Base-by-base conservation (phyloP, 768 basidiomycete species). In the Trametes elegans region DNA sequence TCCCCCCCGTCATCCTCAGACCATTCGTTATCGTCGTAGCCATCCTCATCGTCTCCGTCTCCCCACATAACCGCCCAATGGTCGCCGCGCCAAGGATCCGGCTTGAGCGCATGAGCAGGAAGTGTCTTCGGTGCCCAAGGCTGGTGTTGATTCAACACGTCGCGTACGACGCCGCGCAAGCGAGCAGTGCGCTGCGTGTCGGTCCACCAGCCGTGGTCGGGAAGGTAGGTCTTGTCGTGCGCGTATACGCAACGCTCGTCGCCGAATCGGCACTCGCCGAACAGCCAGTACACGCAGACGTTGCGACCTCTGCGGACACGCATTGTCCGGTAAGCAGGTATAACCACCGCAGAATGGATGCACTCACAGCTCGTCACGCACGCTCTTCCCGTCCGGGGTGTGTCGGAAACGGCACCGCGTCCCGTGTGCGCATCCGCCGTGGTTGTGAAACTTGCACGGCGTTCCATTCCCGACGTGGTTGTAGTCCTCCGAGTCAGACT, bases 381-480 rank as follows among this genome's bases (percentile, higher is more conserved):
- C 73, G 55, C 82, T 83, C 64, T 76, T 79, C 36, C 72, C 62
- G 56, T 84, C 81, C 0, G 82, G 81, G 0, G 79, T 77, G 63
- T 85, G 82, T 18, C 75, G 79, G 65, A 71, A 82, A 16, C 53
- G 53, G 59, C 83, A 85, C 2, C 58, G 51, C 7, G 18, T 46
- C 0, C 81, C 79, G 3, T 73, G 68, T 9, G 54, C 64, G 61
- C 82, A 83, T 0, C 78, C 79, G 16, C 73, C 70, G 54, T 77
- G 80, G 51, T 85, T 84, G 63, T 84, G 82, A 62, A 79, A 80
- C 40, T 76, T 72, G 64, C 83, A 85, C 0, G 82, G 76, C 2
- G 74, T 70, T 3, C 75, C 74, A 44, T 80, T 83, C 4, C 82
- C 82, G 1, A 62, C 63, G 54, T 82, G 81, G 34, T 71, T 68